Evolutionary conservation across 1,284 basidiomycete genomes (phyloP).

Genomic region (Macrocystidia cucumis): DNA sequence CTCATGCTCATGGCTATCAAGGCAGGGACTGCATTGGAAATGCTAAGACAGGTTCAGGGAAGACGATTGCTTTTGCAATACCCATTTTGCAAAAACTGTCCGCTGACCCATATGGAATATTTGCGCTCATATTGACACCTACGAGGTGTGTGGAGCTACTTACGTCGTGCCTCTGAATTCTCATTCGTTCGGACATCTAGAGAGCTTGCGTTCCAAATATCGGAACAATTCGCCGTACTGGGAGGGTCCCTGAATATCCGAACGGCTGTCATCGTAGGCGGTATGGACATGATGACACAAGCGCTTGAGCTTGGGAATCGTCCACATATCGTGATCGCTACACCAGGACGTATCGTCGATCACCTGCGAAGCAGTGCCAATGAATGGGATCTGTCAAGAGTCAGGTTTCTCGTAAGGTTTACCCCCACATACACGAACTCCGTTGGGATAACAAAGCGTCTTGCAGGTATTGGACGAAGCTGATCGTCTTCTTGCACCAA

Average conservation of each 20-base stretch:
- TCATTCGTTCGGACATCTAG: slow-evolving; percentile 29
- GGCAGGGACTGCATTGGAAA: slow-evolving; percentile 94
- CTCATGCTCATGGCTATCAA: slow-evolving; percentile 17
- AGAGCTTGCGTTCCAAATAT: slow-evolving; percentile 94
- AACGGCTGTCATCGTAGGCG: slow-evolving; percentile 90
- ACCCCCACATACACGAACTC: not conserved
- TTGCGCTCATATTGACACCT: slow-evolving; percentile 89
- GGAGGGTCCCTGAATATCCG: slow-evolving; percentile 76
- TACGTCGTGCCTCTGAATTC: not conserved
- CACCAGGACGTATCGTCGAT: slow-evolving; percentile 93
- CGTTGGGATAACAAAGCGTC: not conserved
- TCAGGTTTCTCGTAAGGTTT: slow-evolving; percentile 75
- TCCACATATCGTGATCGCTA: slow-evolving; percentile 94
- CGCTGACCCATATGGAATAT: slow-evolving; percentile 89
- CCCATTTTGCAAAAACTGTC: slow-evolving; percentile 91
- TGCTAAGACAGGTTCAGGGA: slow-evolving; percentile 96
- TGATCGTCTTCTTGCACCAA: slow-evolving; percentile 85
- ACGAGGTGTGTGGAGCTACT: slow-evolving; percentile 59
- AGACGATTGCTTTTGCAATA: slow-evolving; percentile 95
- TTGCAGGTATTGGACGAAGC: slow-evolving; percentile 90
- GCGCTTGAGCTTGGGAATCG: slow-evolving; percentile 80
- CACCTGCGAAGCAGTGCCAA: slow-evolving; percentile 75
- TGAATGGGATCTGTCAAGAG: slow-evolving; percentile 80
- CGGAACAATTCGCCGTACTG: slow-evolving; percentile 92
- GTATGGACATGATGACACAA: slow-evolving; percentile 98